A percentile compares a stretch with the other conserved stretches of the same genome.
phyloP scores from a whole-genome alignment of 73 alveolate genomes.

The Breviolum minutum region DNA sequence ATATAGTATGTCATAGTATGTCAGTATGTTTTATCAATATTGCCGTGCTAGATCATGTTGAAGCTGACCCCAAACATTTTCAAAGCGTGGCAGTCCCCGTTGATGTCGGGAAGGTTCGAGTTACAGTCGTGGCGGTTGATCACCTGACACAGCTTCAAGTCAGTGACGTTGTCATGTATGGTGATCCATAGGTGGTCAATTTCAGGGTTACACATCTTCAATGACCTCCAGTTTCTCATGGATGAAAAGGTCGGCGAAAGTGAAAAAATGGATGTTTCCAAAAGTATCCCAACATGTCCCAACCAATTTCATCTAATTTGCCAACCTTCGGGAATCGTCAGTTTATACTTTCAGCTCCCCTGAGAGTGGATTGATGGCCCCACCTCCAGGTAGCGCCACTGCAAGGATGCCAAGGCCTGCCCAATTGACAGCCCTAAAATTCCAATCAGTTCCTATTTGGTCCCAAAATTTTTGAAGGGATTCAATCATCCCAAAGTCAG shows the following conservation, averaged over 20 bases:
- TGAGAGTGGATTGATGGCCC: not conserved
- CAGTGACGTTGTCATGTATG: too few species aligned
- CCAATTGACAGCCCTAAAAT: not conserved
- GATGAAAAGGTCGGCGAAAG: not conserved
- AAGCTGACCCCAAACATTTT: not conserved
- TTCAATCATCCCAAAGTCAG: too few species aligned
- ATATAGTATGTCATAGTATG: too few species aligned
- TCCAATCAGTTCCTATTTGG: too few species aligned
- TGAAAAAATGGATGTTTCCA: too few species aligned
- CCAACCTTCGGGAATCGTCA: not conserved
- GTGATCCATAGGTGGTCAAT: too few species aligned
- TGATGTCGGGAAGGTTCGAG: conserved; percentile 72
- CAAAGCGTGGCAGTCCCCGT: conserved; percentile 53
- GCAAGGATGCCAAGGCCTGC: conserved; percentile 53
- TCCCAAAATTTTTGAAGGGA: too few species aligned
- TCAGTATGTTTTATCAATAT: too few species aligned
- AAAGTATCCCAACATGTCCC: not conserved
- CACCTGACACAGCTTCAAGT: not conserved
- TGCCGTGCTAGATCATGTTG: not conserved
- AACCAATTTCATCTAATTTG: not conserved
- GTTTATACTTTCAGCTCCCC: not conserved
- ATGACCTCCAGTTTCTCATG: not conserved
- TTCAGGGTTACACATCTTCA: not conserved
- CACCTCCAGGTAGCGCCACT: conserved; percentile 64
- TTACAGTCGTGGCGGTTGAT: conserved; percentile 51